Base-by-base conservation (phyloP, 2,329 filamentous ascomycete species). In the Colletotrichum scovillei region DNA sequence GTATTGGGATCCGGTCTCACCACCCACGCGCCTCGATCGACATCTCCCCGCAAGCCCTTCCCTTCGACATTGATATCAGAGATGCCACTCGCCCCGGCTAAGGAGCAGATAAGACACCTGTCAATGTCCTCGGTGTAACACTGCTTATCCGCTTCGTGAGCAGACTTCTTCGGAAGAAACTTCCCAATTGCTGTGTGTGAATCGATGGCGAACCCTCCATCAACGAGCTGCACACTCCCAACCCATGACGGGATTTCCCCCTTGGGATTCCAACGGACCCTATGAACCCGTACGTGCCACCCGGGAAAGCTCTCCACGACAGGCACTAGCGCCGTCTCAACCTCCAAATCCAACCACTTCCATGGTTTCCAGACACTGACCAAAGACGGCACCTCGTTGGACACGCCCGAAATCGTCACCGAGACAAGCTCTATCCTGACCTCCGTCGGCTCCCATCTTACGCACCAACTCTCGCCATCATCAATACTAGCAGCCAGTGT, bases 1-100 rank as follows among this genome's bases (percentile, higher is more conserved):
- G 75, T 77, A 64, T 77, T 77, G 5, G 76, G 72, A 32, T 77
- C 75, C 24, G 74, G 58, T 55, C 58, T 63, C 38, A 76, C 49
- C 16, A 73, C 66, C 24, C 67, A 59, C 2, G 42, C 59, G 28
- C 71, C 35, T 11, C 35, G 28, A 12, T 56, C 53, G 4, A 35
- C 59, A n/a, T 38, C 38, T 14, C 14, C 19, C 4, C 9, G 55
- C 4, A n/a, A 5, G 22, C 19, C 14, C 4, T 30, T n/a, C n/a
- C 52, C n/a, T 42, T 58, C n/a, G n/a, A 53, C 19, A 2, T 19
- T 24, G 26, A 71, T 32, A 52, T 70, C 67, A 12, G 63, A 60
- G 6, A 76, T 56, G 12, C 76, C 73, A 19, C 70, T 74, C 3
- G 64, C 67, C 16, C 75, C 72, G 7, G 65, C 67, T 24, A 22